These are phyloP conservation scores for Amphibolis antarctica DNA, from an alignment of 106 monocot genomes.

Conservation along the genomic window DNA sequence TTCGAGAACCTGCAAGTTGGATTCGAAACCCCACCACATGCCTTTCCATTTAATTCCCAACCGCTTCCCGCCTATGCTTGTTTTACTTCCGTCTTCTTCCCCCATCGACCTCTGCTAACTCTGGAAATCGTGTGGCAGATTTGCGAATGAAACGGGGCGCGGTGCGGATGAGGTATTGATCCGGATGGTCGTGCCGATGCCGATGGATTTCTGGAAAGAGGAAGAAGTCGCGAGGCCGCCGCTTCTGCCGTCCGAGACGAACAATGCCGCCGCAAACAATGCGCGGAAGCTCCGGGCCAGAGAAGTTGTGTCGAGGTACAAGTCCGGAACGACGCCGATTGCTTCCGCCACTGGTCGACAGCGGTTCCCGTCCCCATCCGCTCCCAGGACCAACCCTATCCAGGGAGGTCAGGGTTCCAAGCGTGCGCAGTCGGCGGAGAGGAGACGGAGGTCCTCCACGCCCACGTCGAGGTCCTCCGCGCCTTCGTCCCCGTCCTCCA, in stretches of 20 bases:
- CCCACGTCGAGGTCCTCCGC: slow-evolving; percentile 21
- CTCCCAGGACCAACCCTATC: slow-evolving; percentile 5
- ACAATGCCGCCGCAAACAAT: slow-evolving; percentile 30
- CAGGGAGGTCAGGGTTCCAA: slow-evolving; percentile 15
- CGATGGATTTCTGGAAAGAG: slow-evolving; percentile 34
- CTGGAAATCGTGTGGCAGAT: slow-evolving; percentile 12
- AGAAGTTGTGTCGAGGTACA: slow-evolving; percentile 58
- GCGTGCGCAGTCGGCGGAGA: slow-evolving; percentile 59
- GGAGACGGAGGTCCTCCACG: slow-evolving; percentile 36
- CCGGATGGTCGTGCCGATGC: slow-evolving; percentile 17
- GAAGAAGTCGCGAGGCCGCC: slow-evolving; percentile 34
- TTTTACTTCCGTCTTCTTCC: too few species aligned
- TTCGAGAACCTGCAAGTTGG: background rate
- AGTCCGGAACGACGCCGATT: slow-evolving; percentile 17
- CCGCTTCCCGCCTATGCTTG: too few species aligned
- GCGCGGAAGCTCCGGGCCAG: slow-evolving; percentile 27
- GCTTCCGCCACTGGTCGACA: slow-evolving; percentile 2
- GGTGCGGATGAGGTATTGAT: slow-evolving; percentile 26
- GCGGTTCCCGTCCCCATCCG: slow-evolving; percentile 36
- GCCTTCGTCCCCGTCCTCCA: slow-evolving; percentile 27
- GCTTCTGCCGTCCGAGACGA: slow-evolving; percentile 55
- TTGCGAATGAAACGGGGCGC: slow-evolving; percentile 7
- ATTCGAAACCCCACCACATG: background rate
- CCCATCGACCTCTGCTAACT: too few species aligned
- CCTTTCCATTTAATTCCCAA: background rate